A percentile compares a stretch with the other conserved stretches of the same genome.
Conservation (phyloP, 2,329 filamentous ascomycete species). For the Fusarium neocosmosporiellum region DNA sequence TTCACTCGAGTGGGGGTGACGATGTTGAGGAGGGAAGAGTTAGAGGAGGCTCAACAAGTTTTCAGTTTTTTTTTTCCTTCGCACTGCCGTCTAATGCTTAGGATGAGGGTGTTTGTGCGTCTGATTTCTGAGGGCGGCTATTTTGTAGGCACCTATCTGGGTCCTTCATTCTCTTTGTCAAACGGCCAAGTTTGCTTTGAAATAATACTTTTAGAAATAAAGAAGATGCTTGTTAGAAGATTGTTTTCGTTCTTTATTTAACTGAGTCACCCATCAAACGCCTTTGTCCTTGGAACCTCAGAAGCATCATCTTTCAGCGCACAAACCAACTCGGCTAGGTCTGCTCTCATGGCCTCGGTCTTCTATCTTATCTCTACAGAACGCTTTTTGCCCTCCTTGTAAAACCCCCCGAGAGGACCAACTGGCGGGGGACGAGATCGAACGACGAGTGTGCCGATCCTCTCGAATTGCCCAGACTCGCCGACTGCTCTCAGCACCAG, state of each 20-base stretch:
- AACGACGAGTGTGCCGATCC: neutral
- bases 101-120: neutral
- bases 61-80: neutral
- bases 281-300: neutral
- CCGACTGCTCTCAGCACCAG: neutral
- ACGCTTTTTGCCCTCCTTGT: neutral
- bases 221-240: rapidly evolving
- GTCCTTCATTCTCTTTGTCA: neutral
- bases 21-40: neutral
- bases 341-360: neutral
- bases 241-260: neutral
- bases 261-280: neutral
- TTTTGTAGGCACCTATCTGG: neutral
- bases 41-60: neutral
- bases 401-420: neutral
- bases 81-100: neutral
- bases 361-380: neutral
- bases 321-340: neutral
- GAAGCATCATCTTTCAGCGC: neutral
- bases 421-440: neutral
- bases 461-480: neutral
- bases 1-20: neutral
- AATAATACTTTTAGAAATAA: neutral
- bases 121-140: neutral
- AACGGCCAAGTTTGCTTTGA: neutral